Percentiles rank a stretch among this genome's conserved stretches.
These are phyloP conservation scores for Cystobasidium onofrii DNA, from an alignment of 768 basidiomycete genomes.

Conservation along the genomic window DNA sequence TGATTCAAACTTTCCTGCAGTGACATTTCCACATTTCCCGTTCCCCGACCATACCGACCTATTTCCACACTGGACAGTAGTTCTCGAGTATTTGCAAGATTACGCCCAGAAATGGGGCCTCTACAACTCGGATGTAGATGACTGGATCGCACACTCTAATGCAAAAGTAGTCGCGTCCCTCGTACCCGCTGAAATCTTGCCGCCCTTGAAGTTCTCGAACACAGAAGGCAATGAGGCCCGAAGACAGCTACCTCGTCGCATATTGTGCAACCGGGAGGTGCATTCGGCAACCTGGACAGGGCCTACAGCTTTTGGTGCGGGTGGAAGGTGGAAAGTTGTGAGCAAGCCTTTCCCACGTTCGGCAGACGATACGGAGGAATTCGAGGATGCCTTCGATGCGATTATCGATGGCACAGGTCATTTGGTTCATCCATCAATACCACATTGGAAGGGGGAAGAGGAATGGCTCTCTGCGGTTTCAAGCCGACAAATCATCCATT, in stretches of 20 bases:
- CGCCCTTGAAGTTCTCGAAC: neutral
- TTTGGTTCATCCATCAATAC: conserved; percentile 19
- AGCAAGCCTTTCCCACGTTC: neutral
- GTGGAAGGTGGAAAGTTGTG: conserved; percentile 1
- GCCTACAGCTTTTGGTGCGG: neutral
- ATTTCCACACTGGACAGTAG: conserved; percentile 30
- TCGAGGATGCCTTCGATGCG: conserved; percentile 10
- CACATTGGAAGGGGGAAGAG: neutral
- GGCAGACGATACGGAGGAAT: neutral
- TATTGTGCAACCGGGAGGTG: conserved; percentile 19
- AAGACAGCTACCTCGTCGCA: conserved; percentile 17
- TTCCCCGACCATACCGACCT: conserved; percentile 21
- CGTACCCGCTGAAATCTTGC: neutral
- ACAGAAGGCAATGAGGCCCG: conserved; percentile 10
- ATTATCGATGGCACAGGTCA: conserved; percentile 28
- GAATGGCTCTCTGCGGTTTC: neutral
- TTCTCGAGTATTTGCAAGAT: conserved; percentile 11
- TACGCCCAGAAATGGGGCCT: conserved; percentile 28
- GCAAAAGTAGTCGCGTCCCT: neutral
- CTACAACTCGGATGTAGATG: conserved; percentile 18
- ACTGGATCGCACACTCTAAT: neutral
- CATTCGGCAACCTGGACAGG: conserved; percentile 21
- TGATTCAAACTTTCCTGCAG: neutral
- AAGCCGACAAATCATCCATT: conserved; percentile 19
- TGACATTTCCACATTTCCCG: conserved; percentile 18